Conservation (phyloP, 148 eudicot genomes). For the Arctostaphylos glauca region DNA sequence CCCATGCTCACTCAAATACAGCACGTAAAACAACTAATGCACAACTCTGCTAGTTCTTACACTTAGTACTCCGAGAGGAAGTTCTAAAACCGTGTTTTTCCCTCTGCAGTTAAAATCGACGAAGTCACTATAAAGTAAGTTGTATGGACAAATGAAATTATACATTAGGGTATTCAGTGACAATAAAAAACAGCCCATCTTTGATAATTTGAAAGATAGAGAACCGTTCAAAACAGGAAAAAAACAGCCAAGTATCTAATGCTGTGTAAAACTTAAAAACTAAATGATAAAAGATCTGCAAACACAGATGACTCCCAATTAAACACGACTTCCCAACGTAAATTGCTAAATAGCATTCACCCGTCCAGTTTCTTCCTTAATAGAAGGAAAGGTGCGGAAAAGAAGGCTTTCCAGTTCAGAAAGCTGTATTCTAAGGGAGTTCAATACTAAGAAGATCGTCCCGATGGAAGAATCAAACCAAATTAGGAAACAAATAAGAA, state of each 20-base stretch:
- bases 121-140: not conserved
- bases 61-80: not conserved
- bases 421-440: not conserved
- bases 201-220: not conserved
- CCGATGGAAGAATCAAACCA: not conserved
- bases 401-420: not conserved
- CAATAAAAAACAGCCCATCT: not conserved
- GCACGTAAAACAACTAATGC: slow-evolving; percentile 20
- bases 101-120: slow-evolving; percentile 13
- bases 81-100: not conserved
- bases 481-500: not conserved
- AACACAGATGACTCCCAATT: not conserved
- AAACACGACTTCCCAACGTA: not conserved
- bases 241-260: not conserved
- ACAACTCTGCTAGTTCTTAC: slow-evolving; percentile 11
- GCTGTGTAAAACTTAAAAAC: not conserved
- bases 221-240: not conserved
- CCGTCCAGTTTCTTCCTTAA: not conserved
- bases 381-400: not conserved
- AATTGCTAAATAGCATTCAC: not conserved
- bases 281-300: no score
- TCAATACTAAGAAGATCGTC: not conserved
- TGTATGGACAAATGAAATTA: not conserved
- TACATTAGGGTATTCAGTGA: not conserved
- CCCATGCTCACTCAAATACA: slow-evolving; percentile 65